Percentiles rank a stretch among this genome's conserved stretches.
Conservation (phyloP, 2,329 filamentous ascomycete genomes). For the Phyllosticta citribraziliensis region DNA sequence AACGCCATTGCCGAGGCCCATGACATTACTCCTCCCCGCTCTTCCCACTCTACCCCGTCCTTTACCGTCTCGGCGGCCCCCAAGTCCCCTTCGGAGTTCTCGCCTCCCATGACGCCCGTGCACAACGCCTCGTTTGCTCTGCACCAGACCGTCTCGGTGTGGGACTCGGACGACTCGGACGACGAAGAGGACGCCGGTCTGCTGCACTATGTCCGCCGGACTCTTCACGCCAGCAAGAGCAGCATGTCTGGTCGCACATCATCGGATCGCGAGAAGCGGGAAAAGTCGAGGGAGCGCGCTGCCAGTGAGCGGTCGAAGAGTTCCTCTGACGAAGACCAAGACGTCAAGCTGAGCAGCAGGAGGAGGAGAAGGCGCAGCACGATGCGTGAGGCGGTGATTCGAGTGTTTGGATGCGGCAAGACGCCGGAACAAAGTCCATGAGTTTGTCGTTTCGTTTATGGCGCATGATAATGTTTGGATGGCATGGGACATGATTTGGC, state of each 20-base stretch:
- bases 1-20: background rate
- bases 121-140: constrained; percentile 1
- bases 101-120: constrained; percentile 1
- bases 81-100: background rate
- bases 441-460: background rate
- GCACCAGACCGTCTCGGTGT: constrained; percentile 4
- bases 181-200: constrained; percentile 1
- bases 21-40: background rate
- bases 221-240: constrained; percentile 5
- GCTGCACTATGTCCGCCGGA: constrained; percentile 3
- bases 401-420: constrained; percentile 2
- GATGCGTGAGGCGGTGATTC: constrained; percentile 6
- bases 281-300: background rate
- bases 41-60: background rate
- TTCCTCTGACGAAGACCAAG: background rate
- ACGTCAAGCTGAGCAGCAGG: background rate
- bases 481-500: background rate
- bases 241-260: background rate
- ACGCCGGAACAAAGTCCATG: background rate
- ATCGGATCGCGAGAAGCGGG: background rate
- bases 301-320: background rate
- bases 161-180: constrained; percentile 6
- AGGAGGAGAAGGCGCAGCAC: background rate
- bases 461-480: background rate
- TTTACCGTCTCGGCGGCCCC: background rate